Evolutionary conservation across 108 stramenopile species (phyloP), one percentile per base, ranked within the genome.

Genomic region (Nitzschia inconspicua): DNA sequence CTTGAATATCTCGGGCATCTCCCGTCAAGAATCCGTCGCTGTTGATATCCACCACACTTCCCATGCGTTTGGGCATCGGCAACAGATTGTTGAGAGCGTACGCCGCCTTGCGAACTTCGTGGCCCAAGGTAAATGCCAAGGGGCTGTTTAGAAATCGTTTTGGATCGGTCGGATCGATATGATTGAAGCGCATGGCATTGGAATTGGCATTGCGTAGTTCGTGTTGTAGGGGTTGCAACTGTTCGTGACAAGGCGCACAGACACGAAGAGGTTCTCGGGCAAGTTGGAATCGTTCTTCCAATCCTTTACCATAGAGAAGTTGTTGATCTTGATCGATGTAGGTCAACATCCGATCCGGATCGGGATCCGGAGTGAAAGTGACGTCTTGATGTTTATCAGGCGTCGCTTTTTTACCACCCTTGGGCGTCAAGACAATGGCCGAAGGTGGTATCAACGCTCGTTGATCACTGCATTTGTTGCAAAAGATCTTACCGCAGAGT

Each of bases 51-150:
- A 72, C 30, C 29, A 63, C 40, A 36, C 53, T 47, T 40, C 76
- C 76, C 66, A 80, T 68, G 13, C 69, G 46, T 51, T 77, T 77
- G 36, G 78, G 70, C 13, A 63, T 51, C 10, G 92, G 92, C 32
- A 94, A 48, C 58, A 90, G 73, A 73, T 94, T 94, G 55, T 80
- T 80, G 47, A 94, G 47, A 13, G 92, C 83, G 57, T 94, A 94
- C 10, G 87, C 83, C 10, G 92, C 92, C 69, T 94, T 90, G 9
- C 93, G 77, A 39, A 95, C 77, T 72, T 95, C 93, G 46, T 95
- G 93, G 4, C 90, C 93, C 71, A 95, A 57, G 8, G 90, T 95
- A 75, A 91, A 91, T 0, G 90, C 90, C 60, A 95, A 43, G 0
- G 93, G 93, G 24, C 69, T 72, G 66, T 95, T 95, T 20, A 82